Percentiles rank a stretch among this genome's conserved stretches.
Evolutionary conservation across 2,329 filamentous ascomycete species (phyloP).

Genomic region (Tolypocladium album): DNA sequence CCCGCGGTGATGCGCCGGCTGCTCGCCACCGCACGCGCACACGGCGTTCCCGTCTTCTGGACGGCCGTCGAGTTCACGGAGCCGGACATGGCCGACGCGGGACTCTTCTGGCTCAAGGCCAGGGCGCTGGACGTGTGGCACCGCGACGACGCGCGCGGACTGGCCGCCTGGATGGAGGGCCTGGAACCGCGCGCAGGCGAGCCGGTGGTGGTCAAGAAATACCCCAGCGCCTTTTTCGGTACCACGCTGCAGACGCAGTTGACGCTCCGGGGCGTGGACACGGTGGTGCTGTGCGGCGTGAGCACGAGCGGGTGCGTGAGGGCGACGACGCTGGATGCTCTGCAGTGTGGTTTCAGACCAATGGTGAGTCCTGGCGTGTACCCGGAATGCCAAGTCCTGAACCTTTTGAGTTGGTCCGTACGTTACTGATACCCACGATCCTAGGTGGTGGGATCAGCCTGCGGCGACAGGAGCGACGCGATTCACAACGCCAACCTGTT

Average conservation of each 20-base stretch:
- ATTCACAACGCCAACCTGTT: not conserved
- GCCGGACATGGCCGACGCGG: not conserved
- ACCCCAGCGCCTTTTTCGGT: not conserved
- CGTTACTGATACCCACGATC: not conserved
- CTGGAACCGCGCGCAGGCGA: not conserved
- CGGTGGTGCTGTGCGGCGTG: not conserved
- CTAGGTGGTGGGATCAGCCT: not conserved
- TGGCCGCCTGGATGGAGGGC: not conserved
- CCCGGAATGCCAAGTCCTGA: no score
- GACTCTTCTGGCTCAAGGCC: not conserved
- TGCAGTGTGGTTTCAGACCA: not conserved
- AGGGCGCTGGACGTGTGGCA: not conserved
- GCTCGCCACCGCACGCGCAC: not conserved
- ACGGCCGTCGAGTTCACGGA: not conserved
- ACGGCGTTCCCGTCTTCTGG: not conserved
- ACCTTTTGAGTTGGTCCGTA: not conserved
- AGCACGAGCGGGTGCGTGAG: not conserved
- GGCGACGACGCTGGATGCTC: not conserved
- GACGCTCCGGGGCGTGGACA: not conserved
- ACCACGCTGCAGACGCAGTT: not conserved
- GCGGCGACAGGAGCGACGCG: not conserved
- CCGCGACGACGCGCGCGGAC: not conserved
- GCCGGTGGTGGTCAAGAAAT: not conserved
- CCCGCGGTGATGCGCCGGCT: not conserved
- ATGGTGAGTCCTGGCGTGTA: not conserved